Percentiles rank a stretch among this genome's conserved stretches.
Conservation (phyloP, 768 basidiomycete genomes). For the Termitomyces sp. region DNA sequence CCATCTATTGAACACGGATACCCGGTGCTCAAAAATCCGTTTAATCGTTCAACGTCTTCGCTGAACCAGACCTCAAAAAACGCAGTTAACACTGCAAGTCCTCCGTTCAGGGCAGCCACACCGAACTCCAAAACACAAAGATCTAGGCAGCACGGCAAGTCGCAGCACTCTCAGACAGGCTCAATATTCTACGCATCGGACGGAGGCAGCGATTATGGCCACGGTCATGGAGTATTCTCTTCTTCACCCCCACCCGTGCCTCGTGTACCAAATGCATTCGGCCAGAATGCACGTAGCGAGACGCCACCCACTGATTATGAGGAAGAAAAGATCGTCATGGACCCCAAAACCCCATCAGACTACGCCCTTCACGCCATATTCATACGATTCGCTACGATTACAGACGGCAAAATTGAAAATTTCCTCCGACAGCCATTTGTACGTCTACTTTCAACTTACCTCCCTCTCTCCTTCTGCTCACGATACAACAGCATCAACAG, state of each 20-base stretch:
- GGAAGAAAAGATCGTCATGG: conserved; percentile 62
- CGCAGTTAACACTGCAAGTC: conserved; percentile 38
- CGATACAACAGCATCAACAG: conserved; percentile 53
- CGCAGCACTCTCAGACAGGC: conserved; percentile 72
- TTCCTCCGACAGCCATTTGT: conserved; percentile 70
- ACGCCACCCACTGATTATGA: conserved; percentile 50
- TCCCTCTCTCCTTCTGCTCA: neutral
- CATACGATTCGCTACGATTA: conserved; percentile 75
- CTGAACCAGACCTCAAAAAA: conserved; percentile 43
- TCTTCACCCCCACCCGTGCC: conserved; percentile 76
- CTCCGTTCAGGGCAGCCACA: conserved; percentile 56
- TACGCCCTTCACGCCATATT: conserved; percentile 87
- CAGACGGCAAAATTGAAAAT: conserved; percentile 73
- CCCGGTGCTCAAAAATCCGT: conserved; percentile 73
- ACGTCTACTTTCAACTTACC: conserved; percentile 19
- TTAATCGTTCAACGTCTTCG: conserved; percentile 77
- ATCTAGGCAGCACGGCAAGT: conserved; percentile 61
- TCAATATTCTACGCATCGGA: conserved; percentile 71
- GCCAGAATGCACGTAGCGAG: conserved; percentile 41
- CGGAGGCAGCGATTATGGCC: conserved; percentile 62
- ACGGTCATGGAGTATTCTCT: conserved; percentile 37
- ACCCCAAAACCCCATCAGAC: conserved; percentile 80
- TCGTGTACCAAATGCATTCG: conserved; percentile 61
- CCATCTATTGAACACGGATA: conserved; percentile 66
- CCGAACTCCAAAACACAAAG: conserved; percentile 44